Evolutionary conservation across 805 yeast species (phyloP), one percentile per base, ranked within the genome.

Genomic region (Tetrapisispora taiwanensis): DNA sequence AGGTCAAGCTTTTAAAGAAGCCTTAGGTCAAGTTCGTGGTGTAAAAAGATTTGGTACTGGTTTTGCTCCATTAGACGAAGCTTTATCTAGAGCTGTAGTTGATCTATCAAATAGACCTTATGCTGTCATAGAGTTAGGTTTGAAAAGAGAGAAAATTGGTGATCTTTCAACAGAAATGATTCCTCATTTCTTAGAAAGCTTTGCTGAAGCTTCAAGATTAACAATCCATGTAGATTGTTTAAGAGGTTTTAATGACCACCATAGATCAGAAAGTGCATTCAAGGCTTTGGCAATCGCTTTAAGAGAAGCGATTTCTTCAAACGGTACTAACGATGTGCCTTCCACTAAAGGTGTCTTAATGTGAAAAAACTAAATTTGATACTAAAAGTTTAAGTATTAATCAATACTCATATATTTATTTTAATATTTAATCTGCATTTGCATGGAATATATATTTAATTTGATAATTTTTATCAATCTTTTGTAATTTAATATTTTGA

Each of bases 31-130:
- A 27, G 83, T 90, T 18, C 76, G 77, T 53, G 98, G 98, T 44
- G 88, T 90, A 46, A 85, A 86, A 64, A 75, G 98, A 54, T 92
- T 90, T 59, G 98, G 98, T 14, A 59, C 75, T 36, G 98, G 90
- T 1, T 90, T 79, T 69, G 97, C 97, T 7, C 98, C 98, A 1
- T 71, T 92, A 46, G 98, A 92, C 63, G 98, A 92, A 68, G 97
- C 98, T 0, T 72, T 92, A 47, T 80, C 94, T 48, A 72, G 98
- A 43, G 95, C 97, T 0, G 98, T 92, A n/a, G 87, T 92, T 9
- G 98, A 92, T 58, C 70, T 92, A 48, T 85, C 95, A 15, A 88
- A 88, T 63, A 75, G 98, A 53, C 97, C 98, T 2, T 89, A 67
- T 65, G 94, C 96, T 0, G 92, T 86, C 15, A 72, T 88, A 33